Evolutionary conservation across 1,284 basidiomycete species (phyloP).

Genomic region (Moesziomyces globuligerus): DNA sequence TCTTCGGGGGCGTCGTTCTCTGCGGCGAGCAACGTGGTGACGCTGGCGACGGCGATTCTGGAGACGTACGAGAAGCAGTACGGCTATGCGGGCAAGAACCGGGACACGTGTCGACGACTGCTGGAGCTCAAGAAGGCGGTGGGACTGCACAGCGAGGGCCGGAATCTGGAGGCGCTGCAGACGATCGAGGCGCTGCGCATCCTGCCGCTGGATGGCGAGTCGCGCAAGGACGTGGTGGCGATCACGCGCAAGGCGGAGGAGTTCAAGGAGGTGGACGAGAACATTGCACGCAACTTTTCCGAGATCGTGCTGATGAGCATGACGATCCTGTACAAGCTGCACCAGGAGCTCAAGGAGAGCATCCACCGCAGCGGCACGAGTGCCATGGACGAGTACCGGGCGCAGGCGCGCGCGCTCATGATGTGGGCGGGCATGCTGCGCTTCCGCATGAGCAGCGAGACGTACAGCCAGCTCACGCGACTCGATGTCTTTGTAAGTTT

Average conservation of each 20-base stretch:
- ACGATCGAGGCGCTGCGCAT: constrained; percentile 88
- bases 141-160: constrained; percentile 77
- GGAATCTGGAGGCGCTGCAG: constrained; percentile 82
- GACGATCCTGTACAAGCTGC: constrained; percentile 79
- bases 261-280: constrained; percentile 85
- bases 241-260: constrained; percentile 89
- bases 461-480: constrained; percentile 64
- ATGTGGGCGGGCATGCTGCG: constrained; percentile 67
- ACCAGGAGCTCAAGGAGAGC: constrained; percentile 62
- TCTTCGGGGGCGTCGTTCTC: constrained; percentile 69
- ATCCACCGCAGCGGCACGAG: constrained; percentile 47
- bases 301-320: constrained; percentile 90
- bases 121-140: constrained; percentile 85
- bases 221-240: constrained; percentile 76
- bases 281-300: constrained; percentile 88
- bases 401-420: constrained; percentile 64
- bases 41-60: constrained; percentile 83
- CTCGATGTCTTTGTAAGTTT: constrained; percentile 61
- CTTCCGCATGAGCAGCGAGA: constrained; percentile 66
- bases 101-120: constrained; percentile 74
- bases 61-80: constrained; percentile 80
- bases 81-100: constrained; percentile 80
- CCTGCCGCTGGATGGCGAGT: constrained; percentile 79
- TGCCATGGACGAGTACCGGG: constrained; percentile 59
- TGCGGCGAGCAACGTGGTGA: constrained; percentile 78